Evolutionary conservation across 2,329 filamentous ascomycete genomes (phyloP).

Genomic region (Stachybotrys echinatus): DNA sequence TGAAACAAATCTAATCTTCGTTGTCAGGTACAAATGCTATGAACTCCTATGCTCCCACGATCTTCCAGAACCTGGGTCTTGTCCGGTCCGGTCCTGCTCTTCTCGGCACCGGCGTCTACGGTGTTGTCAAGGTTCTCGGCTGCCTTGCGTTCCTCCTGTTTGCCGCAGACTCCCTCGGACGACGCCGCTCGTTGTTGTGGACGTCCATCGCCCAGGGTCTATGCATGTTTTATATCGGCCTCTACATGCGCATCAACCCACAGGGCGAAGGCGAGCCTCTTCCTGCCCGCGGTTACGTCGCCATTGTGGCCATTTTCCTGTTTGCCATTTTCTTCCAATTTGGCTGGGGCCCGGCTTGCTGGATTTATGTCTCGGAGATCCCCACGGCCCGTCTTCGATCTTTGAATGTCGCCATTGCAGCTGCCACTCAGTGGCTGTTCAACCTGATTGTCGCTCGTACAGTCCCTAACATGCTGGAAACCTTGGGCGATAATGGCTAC

Average conservation of each 20-base stretch:
- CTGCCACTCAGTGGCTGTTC: constrained; percentile 64
- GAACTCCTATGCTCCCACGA: not conserved
- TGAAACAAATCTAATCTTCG: not conserved
- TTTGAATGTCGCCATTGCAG: constrained; percentile 59
- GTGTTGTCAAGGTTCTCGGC: not conserved
- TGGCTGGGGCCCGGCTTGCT: constrained; percentile 63
- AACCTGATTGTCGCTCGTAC: constrained; percentile 60
- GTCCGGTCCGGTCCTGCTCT: not conserved
- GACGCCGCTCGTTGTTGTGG: not conserved
- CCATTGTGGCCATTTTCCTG: not conserved
- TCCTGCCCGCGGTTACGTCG: not conserved
- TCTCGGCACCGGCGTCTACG: not conserved
- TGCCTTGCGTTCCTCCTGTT: constrained; percentile 1
- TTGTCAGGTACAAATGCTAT: not conserved
- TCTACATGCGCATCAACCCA: not conserved
- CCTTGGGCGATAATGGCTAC: not conserved
- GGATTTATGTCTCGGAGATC: constrained; percentile 50
- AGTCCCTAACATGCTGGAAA: not conserved
- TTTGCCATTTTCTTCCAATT: constrained; percentile 39
- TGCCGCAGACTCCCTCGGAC: not conserved
- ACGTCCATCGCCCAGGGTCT: not conserved
- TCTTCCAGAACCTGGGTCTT: not conserved
- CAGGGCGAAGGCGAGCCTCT: not conserved
- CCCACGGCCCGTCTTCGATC: constrained; percentile 57
- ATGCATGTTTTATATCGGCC: not conserved